phyloP scores from a whole-genome alignment of 2,329 filamentous ascomycete species.

The Colletotrichum coccodes region DNA sequence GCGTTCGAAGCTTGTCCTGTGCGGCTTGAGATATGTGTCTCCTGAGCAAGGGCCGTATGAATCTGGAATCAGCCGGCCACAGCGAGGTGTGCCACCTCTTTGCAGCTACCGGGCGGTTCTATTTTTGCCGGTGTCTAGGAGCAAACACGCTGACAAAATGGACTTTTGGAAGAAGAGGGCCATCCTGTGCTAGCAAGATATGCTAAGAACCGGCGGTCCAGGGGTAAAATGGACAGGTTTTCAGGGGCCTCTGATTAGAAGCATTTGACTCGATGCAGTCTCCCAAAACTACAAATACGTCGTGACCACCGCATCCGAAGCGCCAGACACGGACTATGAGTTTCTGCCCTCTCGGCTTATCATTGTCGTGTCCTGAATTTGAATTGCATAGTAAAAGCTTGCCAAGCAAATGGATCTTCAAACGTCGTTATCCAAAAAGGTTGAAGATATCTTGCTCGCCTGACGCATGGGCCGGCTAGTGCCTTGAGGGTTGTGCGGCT shows the following conservation, averaged over 20 bases:
- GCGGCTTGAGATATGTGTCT: neutral
- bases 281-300: neutral
- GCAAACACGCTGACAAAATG: neutral
- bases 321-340: neutral
- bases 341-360: neutral
- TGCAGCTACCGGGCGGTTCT: neutral
- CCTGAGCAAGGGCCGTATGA: neutral
- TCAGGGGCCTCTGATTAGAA: neutral
- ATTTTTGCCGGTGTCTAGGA: neutral
- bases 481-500: conserved; percentile 8
- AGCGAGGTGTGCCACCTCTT: neutral
- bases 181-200: neutral
- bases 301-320: neutral
- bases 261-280: neutral
- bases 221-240: neutral
- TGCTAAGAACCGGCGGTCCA: neutral
- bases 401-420: neutral
- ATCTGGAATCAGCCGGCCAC: neutral
- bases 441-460: conserved; percentile 8
- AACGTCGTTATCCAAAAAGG: neutral
- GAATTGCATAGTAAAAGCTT: neutral
- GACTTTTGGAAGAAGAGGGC: no score
- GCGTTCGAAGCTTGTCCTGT: neutral
- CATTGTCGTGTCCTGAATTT: no score
- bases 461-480: conserved; percentile 10